These are phyloP conservation scores for Pyrenopolyporus hunteri DNA, from an alignment of 495 filamentous ascomycete genomes.

Conservation along the genomic window DNA sequence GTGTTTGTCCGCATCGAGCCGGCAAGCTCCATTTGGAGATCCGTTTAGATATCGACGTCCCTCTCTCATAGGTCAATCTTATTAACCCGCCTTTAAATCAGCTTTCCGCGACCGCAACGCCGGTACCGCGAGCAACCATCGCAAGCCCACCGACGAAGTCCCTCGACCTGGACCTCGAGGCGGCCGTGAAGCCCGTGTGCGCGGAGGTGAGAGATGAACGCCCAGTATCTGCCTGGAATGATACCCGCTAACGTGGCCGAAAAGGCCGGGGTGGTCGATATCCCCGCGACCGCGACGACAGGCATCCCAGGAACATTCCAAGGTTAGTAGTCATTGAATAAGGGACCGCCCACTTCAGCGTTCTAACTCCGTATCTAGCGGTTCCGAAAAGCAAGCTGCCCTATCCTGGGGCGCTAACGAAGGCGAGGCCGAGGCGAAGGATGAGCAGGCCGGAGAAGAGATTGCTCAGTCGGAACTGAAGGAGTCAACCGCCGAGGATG, in stretches of 20 bases:
- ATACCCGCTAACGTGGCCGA: slow-evolving; percentile 2
- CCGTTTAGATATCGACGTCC: not conserved
- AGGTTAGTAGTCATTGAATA: slow-evolving; percentile 62
- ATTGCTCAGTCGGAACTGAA: slow-evolving; percentile 84
- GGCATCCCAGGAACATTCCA: slow-evolving; percentile 76
- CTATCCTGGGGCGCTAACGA: slow-evolving; percentile 87
- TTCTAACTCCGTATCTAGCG: slow-evolving; percentile 53
- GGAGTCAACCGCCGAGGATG: slow-evolving; percentile 59
- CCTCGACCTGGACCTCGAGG: slow-evolving; percentile 59
- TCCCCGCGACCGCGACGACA: slow-evolving; percentile 70
- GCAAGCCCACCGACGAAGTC: slow-evolving; percentile 76
- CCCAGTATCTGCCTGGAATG: not conserved
- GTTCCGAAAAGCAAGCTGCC: slow-evolving; percentile 89
- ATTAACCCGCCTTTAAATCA: slow-evolving; percentile 45
- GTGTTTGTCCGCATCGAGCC: slow-evolving; percentile 25
- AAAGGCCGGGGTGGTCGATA: slow-evolving; percentile 54
- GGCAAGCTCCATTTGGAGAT: not conserved
- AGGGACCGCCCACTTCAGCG: not conserved
- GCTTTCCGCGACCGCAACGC: slow-evolving; percentile 92
- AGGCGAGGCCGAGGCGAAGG: slow-evolving; percentile 80
- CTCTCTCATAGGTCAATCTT: not conserved
- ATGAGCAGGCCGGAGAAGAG: slow-evolving; percentile 84
- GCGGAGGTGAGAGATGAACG: slow-evolving; percentile 53
- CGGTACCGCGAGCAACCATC: slow-evolving; percentile 81
- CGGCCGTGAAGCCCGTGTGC: slow-evolving; percentile 62